Base-by-base conservation (phyloP, 176 grass and related monocot genomes). In the Paspalum notatum region DNA sequence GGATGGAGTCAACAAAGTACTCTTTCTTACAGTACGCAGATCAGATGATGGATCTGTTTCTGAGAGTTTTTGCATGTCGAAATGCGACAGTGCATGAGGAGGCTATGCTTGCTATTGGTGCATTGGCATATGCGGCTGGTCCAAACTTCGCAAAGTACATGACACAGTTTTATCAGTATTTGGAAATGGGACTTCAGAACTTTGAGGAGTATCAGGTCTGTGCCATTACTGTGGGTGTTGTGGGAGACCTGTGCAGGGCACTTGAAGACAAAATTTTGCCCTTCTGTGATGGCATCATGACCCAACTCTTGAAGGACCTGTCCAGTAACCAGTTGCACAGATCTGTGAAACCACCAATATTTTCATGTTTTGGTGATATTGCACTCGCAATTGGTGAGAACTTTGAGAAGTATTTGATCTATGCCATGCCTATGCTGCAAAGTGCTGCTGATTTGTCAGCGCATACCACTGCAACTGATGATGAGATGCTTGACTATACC, bases 121-220 rank as follows among this genome's bases (percentile, higher is more conserved):
- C 93, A 74, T 88, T 96, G 75, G 93, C 93, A 88, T 96, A 96
- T 82, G 88, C 87, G 62, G 82, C 90, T 39, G 93, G 93, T 60
- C 70, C 87, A 2, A 92, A 88, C 53, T 96, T 96, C 42, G 80
- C 79, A 2, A 96, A 96, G 78, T 96, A 92, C 87, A 96, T 96
- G 93, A n/a, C 82, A 17, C 89, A 90, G 43, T 96, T 96, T 48
- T 96, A 96, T 80, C 90, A 92, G 57, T 96, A 96, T 64, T 83
- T 96, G 76, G 93, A 96, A 68, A 92, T 96, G 93, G 93, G 93
- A 47, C 87, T 95, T 76, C 93, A 92, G 78, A 95, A 95, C 75
- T 95, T 95, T 43, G 93, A 95, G 83, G 93, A 95, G 61, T 96
- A 96, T 63, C 93, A 96, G 85, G 91, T 96, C 27, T 96, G 93